A percentile compares a stretch with the other conserved stretches of the same genome.
phyloP scores from a whole-genome alignment of 305 asterid species.

The Fraxinus albicans region DNA sequence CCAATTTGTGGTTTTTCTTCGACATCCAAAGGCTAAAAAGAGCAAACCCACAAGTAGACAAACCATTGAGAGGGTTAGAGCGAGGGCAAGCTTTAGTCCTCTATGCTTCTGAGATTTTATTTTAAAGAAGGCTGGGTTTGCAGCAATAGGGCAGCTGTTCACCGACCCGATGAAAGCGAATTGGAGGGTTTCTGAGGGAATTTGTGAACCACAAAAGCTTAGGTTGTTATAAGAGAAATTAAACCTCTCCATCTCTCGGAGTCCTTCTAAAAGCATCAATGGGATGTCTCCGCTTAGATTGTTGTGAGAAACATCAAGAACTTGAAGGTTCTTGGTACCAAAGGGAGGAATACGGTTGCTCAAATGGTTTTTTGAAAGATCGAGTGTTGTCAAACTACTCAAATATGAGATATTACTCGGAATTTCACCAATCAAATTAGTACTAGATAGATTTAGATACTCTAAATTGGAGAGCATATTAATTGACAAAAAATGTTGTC shows the following conservation, averaged over 20 bases:
- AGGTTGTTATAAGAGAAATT: constrained; percentile 84
- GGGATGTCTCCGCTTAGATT: constrained; percentile 89
- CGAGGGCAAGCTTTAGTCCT: constrained; percentile 74
- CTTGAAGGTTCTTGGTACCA: constrained; percentile 37
- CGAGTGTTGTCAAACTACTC: constrained; percentile 54
- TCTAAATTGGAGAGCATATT: constrained; percentile 53
- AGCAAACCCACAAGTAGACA: constrained; percentile 72
- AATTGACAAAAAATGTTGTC: constrained; percentile 43
- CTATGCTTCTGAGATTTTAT: constrained; percentile 43
- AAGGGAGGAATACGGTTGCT: constrained; percentile 54
- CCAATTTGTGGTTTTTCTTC: constrained; percentile 70
- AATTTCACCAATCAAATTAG: constrained; percentile 68
- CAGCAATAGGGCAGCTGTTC: constrained; percentile 86
- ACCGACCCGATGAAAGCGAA: constrained; percentile 62
- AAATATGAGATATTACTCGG: constrained; percentile 49
- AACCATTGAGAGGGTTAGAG: constrained; percentile 67
- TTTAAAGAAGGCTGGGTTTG: constrained; percentile 59
- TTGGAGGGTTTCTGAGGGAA: constrained; percentile 42
- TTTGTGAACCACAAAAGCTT: constrained; percentile 58
- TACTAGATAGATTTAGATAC: constrained; percentile 68
- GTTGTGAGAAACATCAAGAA: constrained; percentile 74
- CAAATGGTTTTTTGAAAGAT: constrained; percentile 67
- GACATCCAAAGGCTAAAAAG: constrained; percentile 70
- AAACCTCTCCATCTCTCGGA: constrained; percentile 59
- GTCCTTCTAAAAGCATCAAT: constrained; percentile 40